Percentiles rank a stretch among this genome's conserved stretches.
Conservation (phyloP, 2,329 filamentous ascomycete genomes). For the Chlorencoelia australis region DNA sequence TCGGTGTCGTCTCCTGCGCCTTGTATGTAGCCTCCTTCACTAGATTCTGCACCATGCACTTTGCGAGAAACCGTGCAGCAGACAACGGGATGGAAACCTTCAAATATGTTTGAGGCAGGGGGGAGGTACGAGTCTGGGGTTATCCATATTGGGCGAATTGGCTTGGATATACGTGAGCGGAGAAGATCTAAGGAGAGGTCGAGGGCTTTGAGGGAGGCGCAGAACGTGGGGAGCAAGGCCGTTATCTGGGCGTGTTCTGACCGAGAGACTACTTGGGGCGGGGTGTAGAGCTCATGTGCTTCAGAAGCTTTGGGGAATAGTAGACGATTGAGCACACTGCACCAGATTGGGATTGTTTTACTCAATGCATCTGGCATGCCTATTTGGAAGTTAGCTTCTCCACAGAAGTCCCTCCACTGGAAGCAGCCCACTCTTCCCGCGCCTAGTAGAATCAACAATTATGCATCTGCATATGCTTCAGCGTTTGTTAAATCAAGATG, state of each 20-base stretch:
- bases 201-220: constrained; percentile 44
- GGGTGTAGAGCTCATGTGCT: constrained; percentile 52
- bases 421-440: constrained; percentile 65
- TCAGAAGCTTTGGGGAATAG: constrained; percentile 53
- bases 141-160: constrained; percentile 70
- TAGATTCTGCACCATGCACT: constrained; percentile 57
- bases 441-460: constrained; percentile 84
- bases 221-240: constrained; percentile 43
- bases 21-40: constrained; percentile 75
- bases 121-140: constrained; percentile 54
- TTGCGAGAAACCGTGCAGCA: constrained; percentile 77
- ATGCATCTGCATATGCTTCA: constrained; percentile 44
- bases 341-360: constrained; percentile 93
- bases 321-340: constrained; percentile 69
- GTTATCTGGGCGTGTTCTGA: constrained; percentile 73
- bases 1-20: constrained; percentile 93
- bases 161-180: constrained; percentile 51
- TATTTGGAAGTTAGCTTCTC: constrained; percentile 26
- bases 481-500: neutral
- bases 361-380: constrained; percentile 89
- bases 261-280: constrained; percentile 58
- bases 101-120: constrained; percentile 34
- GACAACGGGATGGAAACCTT: constrained; percentile 60
- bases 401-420: neutral
- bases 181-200: constrained; percentile 48